Evolutionary conservation across 108 stramenopile genomes (phyloP), one percentile per base, ranked within the genome.

Genomic region (Nitzschia sp.): DNA sequence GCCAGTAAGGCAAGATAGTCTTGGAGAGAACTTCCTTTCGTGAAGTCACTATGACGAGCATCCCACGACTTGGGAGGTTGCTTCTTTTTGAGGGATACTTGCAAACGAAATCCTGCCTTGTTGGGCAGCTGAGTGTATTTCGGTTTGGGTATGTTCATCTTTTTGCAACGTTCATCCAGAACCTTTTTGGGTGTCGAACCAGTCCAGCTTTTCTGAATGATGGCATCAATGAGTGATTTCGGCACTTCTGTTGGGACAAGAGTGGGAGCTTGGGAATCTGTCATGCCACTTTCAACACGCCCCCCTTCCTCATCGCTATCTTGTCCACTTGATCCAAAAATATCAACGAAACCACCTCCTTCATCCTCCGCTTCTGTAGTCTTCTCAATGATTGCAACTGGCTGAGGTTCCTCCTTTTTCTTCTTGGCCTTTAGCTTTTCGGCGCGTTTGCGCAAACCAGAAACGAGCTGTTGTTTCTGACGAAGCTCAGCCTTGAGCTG

Each of bases 131-230:
- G 85, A 7, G 70, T 50, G 67, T 79, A 90, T 41, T 74, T 80
- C 22, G 88, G 84, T 29, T 53, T 60, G 0, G 79, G 77, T 14
- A 82, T 29, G 43, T 85, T 85, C 43, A 76, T 59, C 53, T 86
- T 87, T 46, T 65, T 70, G 58, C 82, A 87, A 20, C 57, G 26
- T 34, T 88, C 86, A 22, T 87, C 72, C 44, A 93, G 57, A 8
- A 77, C 66, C 48, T 80, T 72, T 62, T 86, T 54, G 0, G 92
- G 89, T 8, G 83, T 87, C 19, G 70, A 71, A 9, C 92, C 92
- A 10, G 86, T 87, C 92, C 89, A 93, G n/a, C 64, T 59, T 34
- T 73, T 77, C 8, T 86, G 86, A 70, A 92, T 75, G 11, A 41
- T 15, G 59, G 40, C 56, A 59, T 68, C 53, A 3, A 67, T 72